Evolutionary conservation across 768 basidiomycete species (phyloP), one percentile per base, ranked within the genome.

Genomic region (Coprinopsis strossmayeri): DNA sequence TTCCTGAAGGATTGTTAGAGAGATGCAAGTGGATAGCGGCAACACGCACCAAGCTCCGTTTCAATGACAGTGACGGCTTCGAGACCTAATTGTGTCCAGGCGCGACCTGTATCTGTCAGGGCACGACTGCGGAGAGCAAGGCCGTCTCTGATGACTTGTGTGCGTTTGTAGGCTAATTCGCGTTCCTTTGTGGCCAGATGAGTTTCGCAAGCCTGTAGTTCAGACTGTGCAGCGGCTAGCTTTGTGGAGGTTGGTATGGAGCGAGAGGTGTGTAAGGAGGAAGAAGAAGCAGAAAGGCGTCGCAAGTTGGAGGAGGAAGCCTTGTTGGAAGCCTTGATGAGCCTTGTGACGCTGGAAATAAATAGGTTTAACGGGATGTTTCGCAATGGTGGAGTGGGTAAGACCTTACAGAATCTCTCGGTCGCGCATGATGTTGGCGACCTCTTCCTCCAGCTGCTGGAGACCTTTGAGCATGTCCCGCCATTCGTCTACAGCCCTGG

Each of bases 191-290:
- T 51, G 0, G 82, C 82, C 1, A 92, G 72, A 47, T 84, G 84
- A 0, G 76, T 69, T 59, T 92, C 89, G 61, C 90, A 92, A 7
- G 87, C 90, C 56, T 89, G 88, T 17, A 91, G 69, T 53, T 91
- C 85, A 0, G 82, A 69, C 54, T 91, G 89, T 0, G 88, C 87
- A 2, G 77, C 66, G 0, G 69, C 68, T 5, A 88, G 72, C 58
- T 87, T 88, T n/a, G 67, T 60, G 11, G 68, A 65, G 2, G 68
- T 58, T 3, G 61, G 58, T 45, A 66, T 59, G n/a, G 60, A 50
- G 3, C 53, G 52, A 32, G 15, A 52, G 50, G 47, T 56, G 45
- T 18, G 57, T 53, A 74, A 57, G 12, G 73, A 72, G 27, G 72
- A 67, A 2, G 76, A 74, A 11, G 73, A 66, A 0, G 79, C 76